phyloP scores from a whole-genome alignment of 2,329 filamentous ascomycete species.

The Gnomoniopsis smithogilvyi region DNA sequence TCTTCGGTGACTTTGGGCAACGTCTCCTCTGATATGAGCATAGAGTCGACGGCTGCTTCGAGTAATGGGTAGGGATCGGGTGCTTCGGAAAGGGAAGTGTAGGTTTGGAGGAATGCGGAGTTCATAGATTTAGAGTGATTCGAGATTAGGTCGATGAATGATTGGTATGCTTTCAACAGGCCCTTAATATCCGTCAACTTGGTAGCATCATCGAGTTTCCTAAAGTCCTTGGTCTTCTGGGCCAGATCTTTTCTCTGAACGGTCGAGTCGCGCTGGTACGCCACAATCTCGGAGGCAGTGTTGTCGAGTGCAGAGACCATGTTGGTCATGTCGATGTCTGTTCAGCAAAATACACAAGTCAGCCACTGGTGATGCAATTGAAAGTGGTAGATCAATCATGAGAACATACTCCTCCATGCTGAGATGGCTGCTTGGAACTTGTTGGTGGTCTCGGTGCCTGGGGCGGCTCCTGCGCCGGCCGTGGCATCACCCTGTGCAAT shows the following conservation, averaged over 20 bases:
- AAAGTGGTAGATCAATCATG: constrained; percentile 5
- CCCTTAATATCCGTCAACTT: constrained; percentile 89
- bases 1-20: constrained; percentile 86
- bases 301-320: constrained; percentile 84
- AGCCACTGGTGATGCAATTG: constrained; percentile 3
- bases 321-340: constrained; percentile 82
- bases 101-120: constrained; percentile 87
- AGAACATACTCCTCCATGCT: constrained; percentile 80
- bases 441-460: constrained; percentile 60
- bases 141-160: constrained; percentile 92
- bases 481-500: constrained; percentile 1
- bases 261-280: constrained; percentile 91
- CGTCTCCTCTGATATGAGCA: constrained; percentile 88
- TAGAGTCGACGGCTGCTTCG: constrained; percentile 92
- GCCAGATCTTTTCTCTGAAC: constrained; percentile 95
- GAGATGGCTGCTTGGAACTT: constrained; percentile 97
- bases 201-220: constrained; percentile 83
- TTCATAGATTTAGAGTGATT: constrained; percentile 95
- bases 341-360: constrained; percentile 6
- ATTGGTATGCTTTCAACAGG: constrained; percentile 92
- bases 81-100: constrained; percentile 90
- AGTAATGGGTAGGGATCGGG: constrained; percentile 95
- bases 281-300: constrained; percentile 91
- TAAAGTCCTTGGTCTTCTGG: constrained; percentile 98
- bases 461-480: constrained; percentile 1